Base-by-base conservation (phyloP, 1,139 yeast species). In the Scheffersomyces stambukii region DNA sequence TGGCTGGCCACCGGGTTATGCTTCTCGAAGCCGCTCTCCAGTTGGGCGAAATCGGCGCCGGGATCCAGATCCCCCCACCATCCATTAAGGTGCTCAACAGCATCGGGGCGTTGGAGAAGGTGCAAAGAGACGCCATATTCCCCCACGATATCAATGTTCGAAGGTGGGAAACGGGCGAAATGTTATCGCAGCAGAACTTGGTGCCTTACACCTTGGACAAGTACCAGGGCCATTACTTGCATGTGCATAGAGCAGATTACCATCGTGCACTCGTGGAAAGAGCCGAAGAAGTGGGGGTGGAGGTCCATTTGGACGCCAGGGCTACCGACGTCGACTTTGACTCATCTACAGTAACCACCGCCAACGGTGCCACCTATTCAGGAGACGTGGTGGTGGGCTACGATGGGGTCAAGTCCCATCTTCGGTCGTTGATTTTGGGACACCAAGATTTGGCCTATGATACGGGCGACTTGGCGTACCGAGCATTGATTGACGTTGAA, bases 41-140 rank as follows among this genome's bases (percentile, higher is more conserved):
- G 24, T 42, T 57, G n/a, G 57, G 55, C 10, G 69, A 63, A 40
- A 65, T 63, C 8, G 70, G 70, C 5, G 70, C 68, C 6, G 64
- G 64, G 8, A 57, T 58, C 30, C 64, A 57, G 40, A 45, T 55
- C 19, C 60, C 60, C n/a, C 64, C 64, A 10, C 56, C 55, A 24
- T 46, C 60, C 13, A 42, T 50, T 21, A 38, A 43, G 25, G 46
- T 56, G 16, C 37, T 55, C 13, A 42, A 44, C 18, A 35, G 36
- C 7, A 45, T 50, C 31, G 64, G 64, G 1, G 38, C 52, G 29
- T 36, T 43, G 33, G 43, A 49, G 15, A 33, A 43, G 7, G 38
- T 60, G 7, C 38, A 40, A 19, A 36, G 39, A 4, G 24, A 36
- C 10, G 39, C 54, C 18, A 48, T 57, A 16, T 39, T 41, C 19